A percentile compares a stretch with the other conserved stretches of the same genome.
Conservation (phyloP, 768 basidiomycete genomes). For the Tulasnella calospora region DNA sequence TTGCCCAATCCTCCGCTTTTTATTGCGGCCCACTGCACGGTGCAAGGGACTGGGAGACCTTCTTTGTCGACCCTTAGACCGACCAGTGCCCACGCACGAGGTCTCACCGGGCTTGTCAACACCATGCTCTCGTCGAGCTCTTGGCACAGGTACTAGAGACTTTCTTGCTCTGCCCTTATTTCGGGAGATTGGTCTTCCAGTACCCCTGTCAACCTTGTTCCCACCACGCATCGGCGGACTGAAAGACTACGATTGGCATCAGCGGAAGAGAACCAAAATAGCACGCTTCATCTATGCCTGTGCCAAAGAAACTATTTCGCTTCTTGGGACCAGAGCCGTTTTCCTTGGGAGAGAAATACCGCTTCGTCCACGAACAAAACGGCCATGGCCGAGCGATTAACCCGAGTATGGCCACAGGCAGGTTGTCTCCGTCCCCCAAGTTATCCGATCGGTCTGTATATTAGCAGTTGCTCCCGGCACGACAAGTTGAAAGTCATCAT, state of each 20-base stretch:
- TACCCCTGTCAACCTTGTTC: background rate
- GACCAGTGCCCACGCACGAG: background rate
- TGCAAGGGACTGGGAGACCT: background rate
- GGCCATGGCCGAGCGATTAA: too few species aligned
- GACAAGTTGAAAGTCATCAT: background rate
- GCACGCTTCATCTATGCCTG: background rate
- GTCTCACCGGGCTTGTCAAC: background rate
- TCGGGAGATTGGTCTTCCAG: background rate
- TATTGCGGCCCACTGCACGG: background rate
- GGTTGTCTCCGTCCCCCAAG: too few species aligned
- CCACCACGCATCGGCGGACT: background rate
- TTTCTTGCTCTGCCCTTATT: background rate
- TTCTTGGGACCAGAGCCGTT: background rate
- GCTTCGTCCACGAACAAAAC: background rate
- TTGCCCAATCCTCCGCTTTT: background rate
- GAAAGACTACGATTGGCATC: background rate
- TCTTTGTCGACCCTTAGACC: background rate
- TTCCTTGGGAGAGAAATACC: background rate
- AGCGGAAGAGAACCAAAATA: background rate
- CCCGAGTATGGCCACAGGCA: too few species aligned
- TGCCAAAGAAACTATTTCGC: background rate
- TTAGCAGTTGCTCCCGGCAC: background rate
- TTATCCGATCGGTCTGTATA: background rate
- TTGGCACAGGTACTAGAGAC: background rate
- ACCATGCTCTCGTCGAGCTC: background rate